These are phyloP conservation scores for Trypethelium eluteriae DNA, from an alignment of 495 filamentous ascomycete species.

Conservation along the genomic window DNA sequence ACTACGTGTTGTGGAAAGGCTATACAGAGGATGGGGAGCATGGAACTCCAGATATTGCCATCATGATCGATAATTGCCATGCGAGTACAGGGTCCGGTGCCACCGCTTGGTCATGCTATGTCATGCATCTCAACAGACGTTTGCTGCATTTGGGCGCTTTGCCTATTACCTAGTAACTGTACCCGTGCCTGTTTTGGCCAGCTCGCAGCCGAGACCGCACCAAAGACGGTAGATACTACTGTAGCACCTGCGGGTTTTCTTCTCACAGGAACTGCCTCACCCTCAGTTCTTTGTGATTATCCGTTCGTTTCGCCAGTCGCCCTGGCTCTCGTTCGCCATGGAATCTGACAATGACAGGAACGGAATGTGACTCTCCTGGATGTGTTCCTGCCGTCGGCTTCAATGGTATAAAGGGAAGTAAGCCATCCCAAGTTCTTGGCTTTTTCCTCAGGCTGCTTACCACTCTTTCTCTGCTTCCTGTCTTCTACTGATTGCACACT, in stretches of 20 bases:
- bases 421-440: not conserved
- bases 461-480: not conserved
- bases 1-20: too few species aligned
- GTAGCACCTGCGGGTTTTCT: not conserved
- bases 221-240: not conserved
- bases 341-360: not conserved
- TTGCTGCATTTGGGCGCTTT: not conserved
- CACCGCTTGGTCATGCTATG: not conserved
- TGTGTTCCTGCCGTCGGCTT: not conserved
- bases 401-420: not conserved
- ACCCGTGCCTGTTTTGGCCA: not conserved
- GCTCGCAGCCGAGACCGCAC: not conserved
- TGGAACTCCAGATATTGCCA: too few species aligned
- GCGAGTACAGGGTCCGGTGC: not conserved
- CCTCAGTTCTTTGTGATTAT: not conserved
- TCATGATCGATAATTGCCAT: not conserved
- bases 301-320: conserved; percentile 9
- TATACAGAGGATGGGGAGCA: too few species aligned
- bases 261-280: conserved; percentile 4
- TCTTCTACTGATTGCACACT: not conserved
- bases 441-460: conserved; percentile 6
- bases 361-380: not conserved
- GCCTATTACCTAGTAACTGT: not conserved
- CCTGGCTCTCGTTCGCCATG: not conserved
- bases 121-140: too few species aligned